Percentiles rank a stretch among this genome's conserved stretches.
Evolutionary conservation across 2,329 filamentous ascomycete genomes (phyloP).

Genomic region (Helminthosporium solani): DNA sequence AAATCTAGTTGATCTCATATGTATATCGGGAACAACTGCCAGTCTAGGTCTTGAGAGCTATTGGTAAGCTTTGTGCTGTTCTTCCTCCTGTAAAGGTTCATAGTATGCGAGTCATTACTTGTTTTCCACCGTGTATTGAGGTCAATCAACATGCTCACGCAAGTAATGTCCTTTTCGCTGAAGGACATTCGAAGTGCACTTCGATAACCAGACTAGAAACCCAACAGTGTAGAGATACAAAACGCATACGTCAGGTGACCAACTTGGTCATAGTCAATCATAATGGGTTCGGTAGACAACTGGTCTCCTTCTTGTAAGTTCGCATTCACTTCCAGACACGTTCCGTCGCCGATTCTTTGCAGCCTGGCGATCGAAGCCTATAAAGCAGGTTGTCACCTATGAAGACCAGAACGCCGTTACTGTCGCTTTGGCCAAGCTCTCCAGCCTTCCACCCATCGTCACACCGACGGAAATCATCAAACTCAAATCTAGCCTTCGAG

Average conservation of each 20-base stretch:
- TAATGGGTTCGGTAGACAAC: slow-evolving; percentile 5
- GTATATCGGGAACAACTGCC: background rate
- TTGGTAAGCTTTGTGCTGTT: no score
- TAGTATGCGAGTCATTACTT: background rate
- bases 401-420: slow-evolving; percentile 61
- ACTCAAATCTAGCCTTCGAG: slow-evolving; percentile 74
- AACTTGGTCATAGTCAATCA: background rate
- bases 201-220: background rate
- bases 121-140: no score
- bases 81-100: background rate
- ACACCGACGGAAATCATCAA: slow-evolving; percentile 77
- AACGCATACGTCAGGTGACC: background rate
- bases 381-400: slow-evolving; percentile 74
- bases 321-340: background rate
- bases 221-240: background rate
- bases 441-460: slow-evolving; percentile 72
- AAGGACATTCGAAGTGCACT: no score
- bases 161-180: no score
- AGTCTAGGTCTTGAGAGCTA: no score
- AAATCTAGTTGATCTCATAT: background rate
- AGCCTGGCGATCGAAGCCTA: slow-evolving; percentile 76
- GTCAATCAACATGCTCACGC: no score
- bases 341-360: background rate
- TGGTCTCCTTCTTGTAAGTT: slow-evolving; percentile 13
- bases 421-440: slow-evolving; percentile 64